Evolutionary conservation across 2,329 filamentous ascomycete species (phyloP).

Genomic region (Pezicula rhizophila): DNA sequence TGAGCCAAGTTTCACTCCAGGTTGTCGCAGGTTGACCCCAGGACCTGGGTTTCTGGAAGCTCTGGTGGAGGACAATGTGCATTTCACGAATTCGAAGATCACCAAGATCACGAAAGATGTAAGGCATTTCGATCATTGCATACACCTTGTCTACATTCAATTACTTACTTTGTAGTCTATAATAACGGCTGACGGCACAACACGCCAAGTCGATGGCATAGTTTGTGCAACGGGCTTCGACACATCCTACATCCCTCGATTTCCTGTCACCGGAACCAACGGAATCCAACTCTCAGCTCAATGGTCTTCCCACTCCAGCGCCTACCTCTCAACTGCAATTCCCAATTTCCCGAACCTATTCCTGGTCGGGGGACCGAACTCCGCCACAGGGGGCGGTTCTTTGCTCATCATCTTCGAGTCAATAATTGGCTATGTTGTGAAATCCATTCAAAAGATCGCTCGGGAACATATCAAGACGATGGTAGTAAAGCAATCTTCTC

Average conservation of each 20-base stretch:
- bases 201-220: conserved; percentile 26
- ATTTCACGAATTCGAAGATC: not conserved
- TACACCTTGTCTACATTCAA: not conserved
- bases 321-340: conserved; percentile 1
- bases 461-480: conserved; percentile 42
- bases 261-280: conserved; percentile 10
- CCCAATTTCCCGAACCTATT: conserved; percentile 4
- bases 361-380: conserved; percentile 1
- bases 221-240: conserved; percentile 26
- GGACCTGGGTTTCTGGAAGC: conserved; percentile 28
- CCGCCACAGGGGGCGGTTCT: conserved; percentile 28
- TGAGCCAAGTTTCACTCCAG: conserved; percentile 34
- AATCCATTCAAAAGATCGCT: conserved; percentile 44
- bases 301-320: conserved; percentile 18
- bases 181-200: conserved; percentile 18
- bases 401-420: conserved; percentile 61
- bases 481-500: conserved; percentile 36
- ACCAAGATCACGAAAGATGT: not conserved
- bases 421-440: conserved; percentile 59
- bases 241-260: conserved; percentile 13
- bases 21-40: conserved; percentile 33
- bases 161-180: conserved; percentile 13
- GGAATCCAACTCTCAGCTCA: conserved; percentile 1
- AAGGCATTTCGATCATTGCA: not conserved
- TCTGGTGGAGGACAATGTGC: conserved; percentile 1